phyloP scores from a whole-genome alignment of 139 green algal genomes.

The Spirogloea muscicola region DNA sequence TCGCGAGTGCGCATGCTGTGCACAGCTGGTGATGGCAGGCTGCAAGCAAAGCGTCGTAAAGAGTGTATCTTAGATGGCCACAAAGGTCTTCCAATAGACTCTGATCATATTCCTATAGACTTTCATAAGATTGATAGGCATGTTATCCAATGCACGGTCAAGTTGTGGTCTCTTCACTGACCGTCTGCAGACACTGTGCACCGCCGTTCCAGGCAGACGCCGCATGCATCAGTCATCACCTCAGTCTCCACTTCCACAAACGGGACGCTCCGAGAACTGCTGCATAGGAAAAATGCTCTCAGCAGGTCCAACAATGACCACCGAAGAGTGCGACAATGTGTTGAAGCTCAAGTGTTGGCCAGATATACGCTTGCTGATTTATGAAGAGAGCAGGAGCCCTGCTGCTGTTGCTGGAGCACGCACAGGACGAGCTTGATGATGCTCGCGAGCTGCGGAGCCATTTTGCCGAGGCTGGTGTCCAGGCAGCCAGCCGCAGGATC shows the following conservation, averaged over 20 bases:
- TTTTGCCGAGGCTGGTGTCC: not conserved
- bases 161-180: not conserved
- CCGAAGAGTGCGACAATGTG: not conserved
- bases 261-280: not conserved
- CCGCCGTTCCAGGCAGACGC: not conserved
- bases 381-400: not conserved
- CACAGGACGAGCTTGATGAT: not conserved
- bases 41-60: not conserved
- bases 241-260: not conserved
- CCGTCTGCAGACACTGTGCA: not conserved
- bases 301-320: not conserved
- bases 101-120: not conserved
- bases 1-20: not conserved
- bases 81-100: not conserved
- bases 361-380: not conserved
- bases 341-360: not conserved
- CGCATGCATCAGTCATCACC: not conserved
- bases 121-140: not conserved
- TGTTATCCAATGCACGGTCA: not conserved
- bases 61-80: not conserved
- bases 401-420: not conserved
- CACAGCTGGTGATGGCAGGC: constrained; percentile 12
- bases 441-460: not conserved
- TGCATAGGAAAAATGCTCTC: not conserved
- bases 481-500: not conserved